Percentiles rank a stretch among this genome's conserved stretches.
phyloP scores from a whole-genome alignment of 805 yeast species.

The Wickerhamomyces queroliae region DNA sequence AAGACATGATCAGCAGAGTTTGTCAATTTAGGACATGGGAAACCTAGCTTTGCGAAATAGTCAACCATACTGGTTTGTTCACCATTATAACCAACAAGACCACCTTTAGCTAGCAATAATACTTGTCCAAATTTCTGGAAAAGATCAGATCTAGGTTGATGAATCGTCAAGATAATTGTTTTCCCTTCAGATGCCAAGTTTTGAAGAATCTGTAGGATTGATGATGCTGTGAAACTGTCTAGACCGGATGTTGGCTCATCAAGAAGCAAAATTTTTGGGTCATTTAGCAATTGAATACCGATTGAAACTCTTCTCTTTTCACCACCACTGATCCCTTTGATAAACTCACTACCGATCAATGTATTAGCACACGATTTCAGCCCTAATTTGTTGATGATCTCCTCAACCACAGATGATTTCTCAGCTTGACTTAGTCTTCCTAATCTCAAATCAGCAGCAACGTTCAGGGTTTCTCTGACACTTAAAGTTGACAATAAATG shows the following conservation, averaged over 20 bases:
- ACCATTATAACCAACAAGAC: slow-evolving; percentile 66
- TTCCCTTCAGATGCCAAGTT: slow-evolving; percentile 49
- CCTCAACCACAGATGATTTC: slow-evolving; percentile 42
- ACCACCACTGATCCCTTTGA: slow-evolving; percentile 69
- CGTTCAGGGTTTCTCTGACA: slow-evolving; percentile 69
- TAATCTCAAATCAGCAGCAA: slow-evolving; percentile 65
- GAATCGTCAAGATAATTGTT: slow-evolving; percentile 73
- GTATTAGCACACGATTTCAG: slow-evolving; percentile 69
- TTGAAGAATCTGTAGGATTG: slow-evolving; percentile 56
- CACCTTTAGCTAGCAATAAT: slow-evolving; percentile 65
- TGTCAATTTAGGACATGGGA: slow-evolving; percentile 39
- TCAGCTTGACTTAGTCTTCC: slow-evolving; percentile 38
- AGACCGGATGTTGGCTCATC: slow-evolving; percentile 92
- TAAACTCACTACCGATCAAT: slow-evolving; percentile 52
- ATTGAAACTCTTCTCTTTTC: slow-evolving; percentile 82
- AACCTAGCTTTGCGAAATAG: slow-evolving; percentile 43
- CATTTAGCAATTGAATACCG: slow-evolving; percentile 69
- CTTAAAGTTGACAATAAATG: slow-evolving; percentile 66
- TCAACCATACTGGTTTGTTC: slow-evolving; percentile 34
- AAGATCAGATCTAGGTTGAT: slow-evolving; percentile 73
- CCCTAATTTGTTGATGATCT: slow-evolving; percentile 60
- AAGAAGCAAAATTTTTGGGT: slow-evolving; percentile 63
- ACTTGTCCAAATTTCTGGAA: slow-evolving; percentile 62
- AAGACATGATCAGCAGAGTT: slow-evolving; percentile 73
- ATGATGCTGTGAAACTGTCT: slow-evolving; percentile 71